Conservation (phyloP, 2,329 filamentous ascomycete species). For the Orbilia oligospora region DNA sequence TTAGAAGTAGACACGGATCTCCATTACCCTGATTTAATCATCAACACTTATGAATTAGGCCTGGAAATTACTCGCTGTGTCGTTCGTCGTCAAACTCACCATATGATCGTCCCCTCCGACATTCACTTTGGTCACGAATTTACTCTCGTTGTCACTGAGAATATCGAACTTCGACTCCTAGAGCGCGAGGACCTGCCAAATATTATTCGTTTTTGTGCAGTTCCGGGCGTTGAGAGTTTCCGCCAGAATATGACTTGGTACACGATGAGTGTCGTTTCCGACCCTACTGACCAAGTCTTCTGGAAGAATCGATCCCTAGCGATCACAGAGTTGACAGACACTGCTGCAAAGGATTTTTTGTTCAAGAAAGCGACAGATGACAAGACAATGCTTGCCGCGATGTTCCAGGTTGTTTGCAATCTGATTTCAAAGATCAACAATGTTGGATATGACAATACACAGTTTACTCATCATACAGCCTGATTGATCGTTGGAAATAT, state of each 20-base stretch:
- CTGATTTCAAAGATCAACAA: constrained; percentile 56
- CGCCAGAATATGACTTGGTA: constrained; percentile 54
- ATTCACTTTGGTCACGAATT: constrained; percentile 54
- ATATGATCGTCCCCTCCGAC: constrained; percentile 51
- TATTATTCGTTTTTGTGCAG: constrained; percentile 37
- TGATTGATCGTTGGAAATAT: background rate
- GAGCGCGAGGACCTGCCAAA: constrained; percentile 31
- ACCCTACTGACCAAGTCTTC: constrained; percentile 43
- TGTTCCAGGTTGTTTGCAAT: constrained; percentile 46
- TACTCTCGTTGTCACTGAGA: constrained; percentile 47
- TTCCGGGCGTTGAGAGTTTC: constrained; percentile 33
- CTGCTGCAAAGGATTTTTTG: constrained; percentile 44
- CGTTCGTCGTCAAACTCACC: constrained; percentile 43
- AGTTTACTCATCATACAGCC: constrained; percentile 42
- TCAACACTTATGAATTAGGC: constrained; percentile 25
- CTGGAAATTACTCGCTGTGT: constrained; percentile 33
- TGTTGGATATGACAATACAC: constrained; percentile 51
- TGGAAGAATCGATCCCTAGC: constrained; percentile 43
- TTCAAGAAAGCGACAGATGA: constrained; percentile 32
- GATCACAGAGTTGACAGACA: constrained; percentile 37
- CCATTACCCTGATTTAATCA: constrained; percentile 29
- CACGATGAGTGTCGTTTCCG: constrained; percentile 36
- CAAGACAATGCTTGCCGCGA: constrained; percentile 38
- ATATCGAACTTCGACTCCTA: constrained; percentile 50
- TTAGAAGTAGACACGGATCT: constrained; percentile 38